Evolutionary conservation across 345 rosid species (phyloP).

Genomic region (Eucalyptus pauciflora): DNA sequence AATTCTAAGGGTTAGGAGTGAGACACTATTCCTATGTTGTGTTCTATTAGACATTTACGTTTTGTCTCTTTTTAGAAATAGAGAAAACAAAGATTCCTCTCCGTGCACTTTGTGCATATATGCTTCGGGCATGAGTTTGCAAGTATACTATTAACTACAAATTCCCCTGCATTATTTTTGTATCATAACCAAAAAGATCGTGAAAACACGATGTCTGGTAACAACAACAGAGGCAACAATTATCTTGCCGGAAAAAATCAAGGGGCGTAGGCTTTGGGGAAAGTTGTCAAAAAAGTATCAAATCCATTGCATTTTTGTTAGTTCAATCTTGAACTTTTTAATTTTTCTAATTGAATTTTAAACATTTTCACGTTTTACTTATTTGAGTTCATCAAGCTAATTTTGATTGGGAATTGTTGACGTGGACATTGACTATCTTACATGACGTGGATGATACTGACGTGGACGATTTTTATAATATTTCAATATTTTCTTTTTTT

Average conservation of each 20-base stretch:
- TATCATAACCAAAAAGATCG: not conserved
- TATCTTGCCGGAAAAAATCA: not conserved
- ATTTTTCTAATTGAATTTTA: no score
- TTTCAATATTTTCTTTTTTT: no score
- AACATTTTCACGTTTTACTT: no score
- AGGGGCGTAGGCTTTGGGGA: not conserved
- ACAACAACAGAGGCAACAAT: not conserved
- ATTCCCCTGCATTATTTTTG: not conserved
- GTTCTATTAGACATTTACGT: not conserved
- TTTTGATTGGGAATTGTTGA: accelerated
- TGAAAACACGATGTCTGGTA: not conserved
- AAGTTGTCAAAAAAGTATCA: no score
- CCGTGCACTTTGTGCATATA: no score
- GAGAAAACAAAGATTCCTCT: not conserved
- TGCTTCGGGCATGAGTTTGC: not conserved
- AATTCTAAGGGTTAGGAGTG: not conserved
- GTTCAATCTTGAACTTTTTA: no score
- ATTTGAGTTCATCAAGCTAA: no score
- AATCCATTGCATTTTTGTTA: accelerated
- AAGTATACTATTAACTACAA: not conserved
- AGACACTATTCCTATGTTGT: not conserved
- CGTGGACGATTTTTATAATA: no score
- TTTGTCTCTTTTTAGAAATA: not conserved
- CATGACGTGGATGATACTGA: accelerated
- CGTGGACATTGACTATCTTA: no score